Conservation (phyloP, 495 filamentous ascomycete species). For the Xylaria scruposa region DNA sequence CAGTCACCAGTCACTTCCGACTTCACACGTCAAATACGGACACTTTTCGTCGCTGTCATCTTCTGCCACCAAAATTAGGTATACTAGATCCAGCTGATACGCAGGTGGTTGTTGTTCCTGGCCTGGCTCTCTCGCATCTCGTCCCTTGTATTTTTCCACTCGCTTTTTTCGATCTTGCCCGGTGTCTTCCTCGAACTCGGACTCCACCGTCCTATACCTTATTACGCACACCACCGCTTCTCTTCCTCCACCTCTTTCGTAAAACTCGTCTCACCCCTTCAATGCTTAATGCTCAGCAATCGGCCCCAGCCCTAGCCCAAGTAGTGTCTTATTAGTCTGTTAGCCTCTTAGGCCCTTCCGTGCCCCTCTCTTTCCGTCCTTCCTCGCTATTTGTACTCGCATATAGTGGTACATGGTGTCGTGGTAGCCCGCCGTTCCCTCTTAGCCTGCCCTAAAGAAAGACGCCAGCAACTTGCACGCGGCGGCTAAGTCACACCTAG, state of each 20-base stretch:
- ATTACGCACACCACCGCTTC: slow-evolving; percentile 6
- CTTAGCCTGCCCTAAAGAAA: slow-evolving; percentile 23
- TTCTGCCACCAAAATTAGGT: slow-evolving; percentile 5
- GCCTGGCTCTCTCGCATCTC: not conserved
- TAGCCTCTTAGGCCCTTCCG: not conserved
- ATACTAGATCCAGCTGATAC: not conserved
- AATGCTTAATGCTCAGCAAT: slow-evolving; percentile 10
- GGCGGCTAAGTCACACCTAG: not conserved
- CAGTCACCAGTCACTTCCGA: slow-evolving; percentile 6
- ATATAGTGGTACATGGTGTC: slow-evolving; percentile 9
- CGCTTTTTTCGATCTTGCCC: not conserved
- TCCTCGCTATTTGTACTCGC: not conserved
- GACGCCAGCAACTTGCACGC: not conserved
- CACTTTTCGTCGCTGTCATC: slow-evolving; percentile 2
- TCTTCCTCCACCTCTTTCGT: slow-evolving; percentile 1
- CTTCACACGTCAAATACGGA: slow-evolving; percentile 1
- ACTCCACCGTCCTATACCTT: slow-evolving; percentile 13
- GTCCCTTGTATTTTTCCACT: not conserved
- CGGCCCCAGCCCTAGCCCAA: slow-evolving; percentile 18
- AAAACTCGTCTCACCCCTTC: slow-evolving; percentile 13
- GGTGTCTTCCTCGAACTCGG: not conserved
- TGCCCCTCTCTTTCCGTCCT: slow-evolving; percentile 19
- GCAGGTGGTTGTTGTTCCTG: not conserved
- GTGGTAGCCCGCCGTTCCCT: slow-evolving; percentile 19
- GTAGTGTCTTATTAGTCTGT: slow-evolving; percentile 3